phyloP scores from a whole-genome alignment of 1,284 basidiomycete species.

The Apiotrichum gamsii region DNA sequence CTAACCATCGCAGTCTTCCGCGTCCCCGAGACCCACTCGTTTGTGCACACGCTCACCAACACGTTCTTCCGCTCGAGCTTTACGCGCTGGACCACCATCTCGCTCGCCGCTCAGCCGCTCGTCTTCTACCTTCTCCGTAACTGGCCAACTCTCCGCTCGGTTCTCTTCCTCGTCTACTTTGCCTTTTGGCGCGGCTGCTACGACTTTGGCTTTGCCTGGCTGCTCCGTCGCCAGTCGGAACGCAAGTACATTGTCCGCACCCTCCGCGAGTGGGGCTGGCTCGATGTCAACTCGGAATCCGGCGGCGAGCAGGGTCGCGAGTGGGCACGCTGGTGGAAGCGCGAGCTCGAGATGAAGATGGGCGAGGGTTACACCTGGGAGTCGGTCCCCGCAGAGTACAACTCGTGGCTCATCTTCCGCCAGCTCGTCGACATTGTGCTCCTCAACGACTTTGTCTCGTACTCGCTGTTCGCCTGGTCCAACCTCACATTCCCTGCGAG shows the following conservation, averaged over 20 bases:
- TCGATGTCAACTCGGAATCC: slow-evolving; percentile 55
- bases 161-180: slow-evolving; percentile 55
- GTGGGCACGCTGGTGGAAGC: slow-evolving; percentile 73
- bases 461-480: slow-evolving; percentile 90
- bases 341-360: slow-evolving; percentile 87
- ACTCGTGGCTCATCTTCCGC: slow-evolving; percentile 49
- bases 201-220: slow-evolving; percentile 87
- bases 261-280: slow-evolving; percentile 74
- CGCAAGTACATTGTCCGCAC: slow-evolving; percentile 83
- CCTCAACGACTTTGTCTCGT: slow-evolving; percentile 92
- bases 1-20: slow-evolving; percentile 83
- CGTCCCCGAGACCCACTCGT: slow-evolving; percentile 92
- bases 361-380: slow-evolving; percentile 85
- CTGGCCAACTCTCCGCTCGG: slow-evolving; percentile 48
- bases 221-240: slow-evolving; percentile 90
- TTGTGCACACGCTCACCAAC: slow-evolving; percentile 82
- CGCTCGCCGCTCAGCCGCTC: slow-evolving; percentile 70
- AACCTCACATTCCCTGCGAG: slow-evolving; percentile 76
- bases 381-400: slow-evolving; percentile 52
- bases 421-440: slow-evolving; percentile 87
- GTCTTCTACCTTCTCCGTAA: slow-evolving; percentile 66
- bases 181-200: slow-evolving; percentile 89
- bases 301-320: slow-evolving; percentile 54
- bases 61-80: slow-evolving; percentile 86
- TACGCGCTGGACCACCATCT: slow-evolving; percentile 75